Evolutionary conservation across 2,329 filamentous ascomycete species (phyloP), one percentile per base, ranked within the genome.

Genomic region (Nemania sp.): DNA sequence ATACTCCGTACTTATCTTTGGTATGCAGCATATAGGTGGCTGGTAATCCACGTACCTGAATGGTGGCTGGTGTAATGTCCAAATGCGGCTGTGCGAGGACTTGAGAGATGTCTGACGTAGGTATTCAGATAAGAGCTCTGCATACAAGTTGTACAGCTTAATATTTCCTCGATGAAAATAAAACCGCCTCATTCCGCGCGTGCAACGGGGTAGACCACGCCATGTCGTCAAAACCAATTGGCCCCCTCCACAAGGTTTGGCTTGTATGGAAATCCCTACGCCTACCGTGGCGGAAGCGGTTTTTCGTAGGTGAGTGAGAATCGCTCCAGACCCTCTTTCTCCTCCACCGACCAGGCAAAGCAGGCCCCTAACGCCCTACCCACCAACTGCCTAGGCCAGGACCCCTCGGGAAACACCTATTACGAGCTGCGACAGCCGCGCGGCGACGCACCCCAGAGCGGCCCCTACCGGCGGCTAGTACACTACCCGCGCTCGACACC

Each of bases 321-420:
- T n/a, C n/a, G n/a, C 27, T n/a, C 2, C 5, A 47, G n/a, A n/a
- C n/a, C n/a, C n/a, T n/a, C n/a, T n/a, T n/a, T n/a, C n/a, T n/a
- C n/a, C n/a, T n/a, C n/a, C n/a, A n/a, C n/a, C 45, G 5, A 24
- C 6, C 43, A 20, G 18, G 4, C 18, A n/a, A 47, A 7, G 32
- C 32, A 35, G 11, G 32, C 32, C 5, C 20, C 53, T 26, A 41
- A 68, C 56, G 27, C 22, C 29, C 15, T 15, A 20, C 29, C 29
- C n/a, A 59, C 27, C 27, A 47, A 24, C n/a, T n/a, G n/a, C n/a
- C n/a, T 70, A 91, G 89, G 89, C 71, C 83, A 86, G 73, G 89
- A 92, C 76, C 87, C 91, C 66, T 76, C 87, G 26, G 88, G 89
- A 63, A 91, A 91, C 80, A 90, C 89, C 3, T 92, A 87, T 81